phyloP scores from a whole-genome alignment of 257 asterid genomes.

The Petunia secreta region DNA sequence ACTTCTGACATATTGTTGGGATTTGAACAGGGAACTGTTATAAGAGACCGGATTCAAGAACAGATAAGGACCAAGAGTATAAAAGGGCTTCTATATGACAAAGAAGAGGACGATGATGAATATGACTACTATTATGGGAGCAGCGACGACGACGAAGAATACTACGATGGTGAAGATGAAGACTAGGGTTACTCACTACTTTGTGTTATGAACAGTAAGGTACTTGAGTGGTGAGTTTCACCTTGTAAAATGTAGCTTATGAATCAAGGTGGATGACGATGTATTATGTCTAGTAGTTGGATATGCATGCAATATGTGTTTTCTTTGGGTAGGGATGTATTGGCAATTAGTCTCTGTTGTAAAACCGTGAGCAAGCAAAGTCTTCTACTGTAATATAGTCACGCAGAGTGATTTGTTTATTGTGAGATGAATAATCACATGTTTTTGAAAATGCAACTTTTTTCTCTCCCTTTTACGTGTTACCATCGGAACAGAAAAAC shows the following conservation, averaged over 20 bases:
- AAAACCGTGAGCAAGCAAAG: constrained; percentile 9
- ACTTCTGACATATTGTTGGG: not conserved
- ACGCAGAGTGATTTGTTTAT: constrained; percentile 17
- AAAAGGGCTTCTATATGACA: constrained; percentile 43
- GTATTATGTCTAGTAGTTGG: constrained; percentile 8
- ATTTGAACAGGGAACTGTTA: constrained; percentile 54
- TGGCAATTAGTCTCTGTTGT: constrained; percentile 17
- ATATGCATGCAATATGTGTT: not conserved
- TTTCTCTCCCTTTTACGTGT: not conserved
- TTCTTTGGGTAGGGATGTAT: constrained; percentile 15
- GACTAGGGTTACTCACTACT: constrained; percentile 13
- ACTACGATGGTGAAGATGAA: constrained; percentile 44
- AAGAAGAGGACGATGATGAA: constrained; percentile 41
- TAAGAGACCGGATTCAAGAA: constrained; percentile 59
- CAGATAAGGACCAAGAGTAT: constrained; percentile 47
- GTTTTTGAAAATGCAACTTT: constrained; percentile 1
- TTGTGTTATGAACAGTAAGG: not conserved
- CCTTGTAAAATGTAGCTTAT: constrained; percentile 18
- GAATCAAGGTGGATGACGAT: constrained; percentile 14
- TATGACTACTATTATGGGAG: constrained; percentile 37
- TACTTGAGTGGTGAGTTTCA: not conserved
- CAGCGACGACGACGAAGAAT: constrained; percentile 36
- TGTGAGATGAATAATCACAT: constrained; percentile 19
- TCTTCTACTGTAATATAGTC: constrained; percentile 7
- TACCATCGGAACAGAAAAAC: no score